These are phyloP conservation scores for Centrapalus pauciflorus DNA, from an alignment of 129 eudicot species.

Conservation along the genomic window DNA sequence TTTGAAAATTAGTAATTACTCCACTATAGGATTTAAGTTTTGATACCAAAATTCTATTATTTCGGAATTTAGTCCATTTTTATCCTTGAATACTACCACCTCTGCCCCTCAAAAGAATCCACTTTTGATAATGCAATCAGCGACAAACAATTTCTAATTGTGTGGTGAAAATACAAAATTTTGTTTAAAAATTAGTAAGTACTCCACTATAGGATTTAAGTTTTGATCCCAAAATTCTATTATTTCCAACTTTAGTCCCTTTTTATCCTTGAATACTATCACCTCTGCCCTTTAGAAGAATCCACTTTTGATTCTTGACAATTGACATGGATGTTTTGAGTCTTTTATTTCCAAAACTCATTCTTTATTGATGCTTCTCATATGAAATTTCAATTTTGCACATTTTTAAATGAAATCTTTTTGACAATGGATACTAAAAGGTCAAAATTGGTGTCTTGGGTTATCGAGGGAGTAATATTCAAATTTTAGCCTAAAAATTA, in stretches of 20 bases:
- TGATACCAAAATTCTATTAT: slow-evolving; percentile 6
- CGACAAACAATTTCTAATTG: background rate
- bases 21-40: background rate
- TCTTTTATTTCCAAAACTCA: slow-evolving; percentile 12
- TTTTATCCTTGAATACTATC: slow-evolving; percentile 5
- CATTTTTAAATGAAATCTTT: slow-evolving; percentile 18
- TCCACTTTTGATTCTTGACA: slow-evolving; percentile 28
- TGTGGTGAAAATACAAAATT: background rate
- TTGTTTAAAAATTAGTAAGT: slow-evolving; percentile 2
- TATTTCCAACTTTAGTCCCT: slow-evolving; percentile 18
- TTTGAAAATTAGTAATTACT: slow-evolving; percentile 7
- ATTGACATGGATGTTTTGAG: slow-evolving; percentile 20
- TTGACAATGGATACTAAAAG: slow-evolving; percentile 19
- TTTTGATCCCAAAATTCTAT: slow-evolving; percentile 5
- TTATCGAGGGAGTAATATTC: slow-evolving; percentile 3
- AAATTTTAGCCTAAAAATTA: slow-evolving; percentile 5
- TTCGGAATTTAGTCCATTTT: slow-evolving; percentile 19
- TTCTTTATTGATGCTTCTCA: slow-evolving; percentile 15
- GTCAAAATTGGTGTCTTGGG: slow-evolving; percentile 23
- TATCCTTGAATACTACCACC: background rate
- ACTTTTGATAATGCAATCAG: slow-evolving; percentile 11
- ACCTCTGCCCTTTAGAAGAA: slow-evolving; percentile 1
- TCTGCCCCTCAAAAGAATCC: slow-evolving; percentile 10
- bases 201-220: background rate
- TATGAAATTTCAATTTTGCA: slow-evolving; percentile 11